phyloP scores from a whole-genome alignment of 169 alveolate genomes.

The Plasmodium gonderi region DNA sequence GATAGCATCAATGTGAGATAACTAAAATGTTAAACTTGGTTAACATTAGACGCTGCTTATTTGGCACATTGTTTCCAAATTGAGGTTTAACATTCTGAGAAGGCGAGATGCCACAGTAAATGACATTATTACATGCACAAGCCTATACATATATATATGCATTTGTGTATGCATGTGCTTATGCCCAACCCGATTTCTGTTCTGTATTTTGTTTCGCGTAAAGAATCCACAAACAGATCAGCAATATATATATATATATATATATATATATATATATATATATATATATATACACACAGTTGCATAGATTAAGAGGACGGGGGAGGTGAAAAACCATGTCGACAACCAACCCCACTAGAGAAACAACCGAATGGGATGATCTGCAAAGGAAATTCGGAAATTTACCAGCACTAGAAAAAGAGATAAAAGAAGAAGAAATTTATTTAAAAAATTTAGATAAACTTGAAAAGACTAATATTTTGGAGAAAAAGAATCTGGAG shows the following conservation, averaged over 20 bases:
- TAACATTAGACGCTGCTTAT: too few relatives aligned
- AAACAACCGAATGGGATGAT: constrained; percentile 93
- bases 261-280: too few relatives aligned
- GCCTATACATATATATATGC: too few relatives aligned
- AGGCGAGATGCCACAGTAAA: background rate
- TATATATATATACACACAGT: too few relatives aligned
- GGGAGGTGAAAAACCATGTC: too few relatives aligned
- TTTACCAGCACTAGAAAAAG: constrained; percentile 84
- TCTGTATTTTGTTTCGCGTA: too few relatives aligned
- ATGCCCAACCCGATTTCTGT: too few relatives aligned
- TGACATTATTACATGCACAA: background rate
- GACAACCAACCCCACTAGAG: constrained; percentile 90
- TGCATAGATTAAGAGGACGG: too few relatives aligned
- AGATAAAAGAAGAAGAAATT: constrained; percentile 87
- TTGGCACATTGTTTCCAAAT: background rate
- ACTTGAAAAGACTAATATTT: constrained; percentile 39
- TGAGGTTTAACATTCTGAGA: background rate
- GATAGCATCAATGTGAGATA: background rate
- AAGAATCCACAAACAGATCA: too few relatives aligned
- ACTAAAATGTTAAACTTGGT: background rate
- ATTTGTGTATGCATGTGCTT: too few relatives aligned
- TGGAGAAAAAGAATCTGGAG: constrained; percentile 73
- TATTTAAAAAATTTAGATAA: constrained; percentile 73
- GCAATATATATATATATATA: too few relatives aligned
- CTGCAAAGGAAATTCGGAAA: constrained; percentile 91